Conservation (phyloP, 306 rosid genomes). For the Nissolia schottii region DNA sequence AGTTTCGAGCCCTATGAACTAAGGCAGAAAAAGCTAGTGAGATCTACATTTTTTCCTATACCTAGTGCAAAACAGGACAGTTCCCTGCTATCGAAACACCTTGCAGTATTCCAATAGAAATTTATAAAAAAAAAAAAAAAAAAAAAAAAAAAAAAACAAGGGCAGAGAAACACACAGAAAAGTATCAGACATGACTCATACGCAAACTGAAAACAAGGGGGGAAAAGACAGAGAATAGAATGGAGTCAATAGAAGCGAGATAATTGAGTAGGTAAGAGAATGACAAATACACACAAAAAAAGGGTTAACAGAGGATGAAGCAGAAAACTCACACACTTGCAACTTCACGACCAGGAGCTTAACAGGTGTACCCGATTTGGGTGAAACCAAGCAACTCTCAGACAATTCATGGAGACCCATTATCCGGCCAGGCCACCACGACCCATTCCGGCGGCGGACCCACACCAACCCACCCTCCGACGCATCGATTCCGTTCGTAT, state of each 20-base stretch:
- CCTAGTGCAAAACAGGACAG: no score
- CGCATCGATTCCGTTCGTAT: slow-evolving; percentile 50
- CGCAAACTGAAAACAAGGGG: background rate
- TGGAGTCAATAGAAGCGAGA: no score
- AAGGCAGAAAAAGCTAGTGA: no score
- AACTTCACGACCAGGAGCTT: slow-evolving; percentile 75
- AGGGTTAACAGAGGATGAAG: no score
- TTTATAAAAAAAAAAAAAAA: no score
- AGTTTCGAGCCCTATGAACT: background rate
- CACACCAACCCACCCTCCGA: slow-evolving; percentile 73
- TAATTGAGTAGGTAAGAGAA: no score
- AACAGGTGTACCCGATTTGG: slow-evolving; percentile 77
- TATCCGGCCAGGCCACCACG: no score
- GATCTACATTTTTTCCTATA: no score
- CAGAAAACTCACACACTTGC: slow-evolving; percentile 67
- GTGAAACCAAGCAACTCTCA: no score
- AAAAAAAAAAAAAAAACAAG: background rate
- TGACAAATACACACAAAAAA: no score
- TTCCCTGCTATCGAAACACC: background rate
- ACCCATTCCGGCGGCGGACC: slow-evolving; percentile 84
- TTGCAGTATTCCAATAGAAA: background rate
- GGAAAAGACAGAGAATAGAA: background rate
- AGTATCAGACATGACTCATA: background rate
- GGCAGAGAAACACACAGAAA: background rate
- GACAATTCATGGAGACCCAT: no score